Evolutionary conservation across 352 stramenopile species (phyloP), one percentile per base, ranked within the genome.

Genomic region (Phytophthora multivora): DNA sequence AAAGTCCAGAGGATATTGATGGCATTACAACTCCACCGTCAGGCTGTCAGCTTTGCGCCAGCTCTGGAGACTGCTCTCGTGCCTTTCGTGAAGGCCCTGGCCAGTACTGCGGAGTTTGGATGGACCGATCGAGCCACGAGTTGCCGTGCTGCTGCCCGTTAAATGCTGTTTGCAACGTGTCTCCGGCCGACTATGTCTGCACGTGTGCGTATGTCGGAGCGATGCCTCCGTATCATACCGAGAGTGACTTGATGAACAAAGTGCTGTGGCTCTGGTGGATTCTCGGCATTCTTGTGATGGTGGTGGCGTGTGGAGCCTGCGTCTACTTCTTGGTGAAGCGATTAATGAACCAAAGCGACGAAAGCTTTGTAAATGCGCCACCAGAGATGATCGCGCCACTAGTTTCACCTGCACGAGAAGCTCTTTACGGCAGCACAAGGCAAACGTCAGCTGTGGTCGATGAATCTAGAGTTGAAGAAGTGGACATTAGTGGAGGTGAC

Each of bases 111-210:
- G 66, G 54, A 0, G 40, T 23, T 43, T 74, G 59, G 66, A 48
- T 66, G 35, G 59, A 69, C 16, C 36, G 52, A 13, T 47, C 45
- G 26, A 69, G 43, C 31, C 53, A 63, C 8, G 45, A 55, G 13
- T 21, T 66, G 36, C 55, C 49, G 15, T 73, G 66, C 36, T 73
- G 66, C 39, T 74, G 66, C 36, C 59, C 59, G 54, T 26, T 60
- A 16, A 53, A 56, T 5, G 59, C 66, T 12, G 42, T 63, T 23
- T 74, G 66, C 50, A 62, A 69, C 19, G 25, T 70, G 30, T 63
- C 59, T 1, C 58, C 48, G 11, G 41, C 41, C 18, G 65, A 69
- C 28, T 74, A 58, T 40, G 41, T 66, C 11, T 70, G 66, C 15
- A 56, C 42, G 3, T 73, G 65, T 53, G 53, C 59, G 21, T 67